Evolutionary conservation across 106 monocot species (phyloP).

Genomic region (Chionographis japonica): DNA sequence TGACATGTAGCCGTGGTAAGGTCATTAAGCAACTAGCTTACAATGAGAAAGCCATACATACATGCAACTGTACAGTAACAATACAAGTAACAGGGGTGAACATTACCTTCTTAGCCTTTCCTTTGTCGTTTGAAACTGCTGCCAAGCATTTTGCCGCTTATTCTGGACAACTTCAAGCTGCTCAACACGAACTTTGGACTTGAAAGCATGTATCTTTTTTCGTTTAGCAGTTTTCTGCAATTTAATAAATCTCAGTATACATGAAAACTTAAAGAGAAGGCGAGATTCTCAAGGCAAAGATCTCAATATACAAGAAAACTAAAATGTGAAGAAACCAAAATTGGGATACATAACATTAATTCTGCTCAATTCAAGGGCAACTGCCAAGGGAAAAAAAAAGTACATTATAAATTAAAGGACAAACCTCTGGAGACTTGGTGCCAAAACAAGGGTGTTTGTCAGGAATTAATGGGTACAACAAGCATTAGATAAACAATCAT

Average conservation of each 20-base stretch:
- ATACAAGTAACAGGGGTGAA: neutral
- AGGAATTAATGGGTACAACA: too few relatives aligned
- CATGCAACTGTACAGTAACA: neutral
- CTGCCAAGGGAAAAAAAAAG: too few relatives aligned
- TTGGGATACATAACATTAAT: too few relatives aligned
- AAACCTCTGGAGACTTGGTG: too few relatives aligned
- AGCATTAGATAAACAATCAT: too few relatives aligned
- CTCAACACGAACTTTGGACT: conserved; percentile 88
- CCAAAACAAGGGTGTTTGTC: too few relatives aligned
- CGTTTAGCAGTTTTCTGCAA: conserved; percentile 85
- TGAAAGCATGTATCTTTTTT: conserved; percentile 99
- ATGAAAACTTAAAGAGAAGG: too few relatives aligned
- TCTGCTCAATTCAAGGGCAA: too few relatives aligned
- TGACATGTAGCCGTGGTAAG: too few relatives aligned
- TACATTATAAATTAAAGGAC: too few relatives aligned
- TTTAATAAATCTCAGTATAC: neutral
- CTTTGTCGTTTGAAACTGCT: conserved; percentile 90
- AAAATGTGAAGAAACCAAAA: neutral
- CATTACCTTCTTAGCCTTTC: conserved; percentile 84
- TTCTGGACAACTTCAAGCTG: conserved; percentile 90
- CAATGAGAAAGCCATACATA: neutral
- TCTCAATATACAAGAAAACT: neutral
- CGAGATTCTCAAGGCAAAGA: neutral
- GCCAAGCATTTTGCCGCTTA: conserved; percentile 98
- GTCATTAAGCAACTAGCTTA: neutral